phyloP scores from a whole-genome alignment of 805 yeast species.

The Candida koratica region DNA sequence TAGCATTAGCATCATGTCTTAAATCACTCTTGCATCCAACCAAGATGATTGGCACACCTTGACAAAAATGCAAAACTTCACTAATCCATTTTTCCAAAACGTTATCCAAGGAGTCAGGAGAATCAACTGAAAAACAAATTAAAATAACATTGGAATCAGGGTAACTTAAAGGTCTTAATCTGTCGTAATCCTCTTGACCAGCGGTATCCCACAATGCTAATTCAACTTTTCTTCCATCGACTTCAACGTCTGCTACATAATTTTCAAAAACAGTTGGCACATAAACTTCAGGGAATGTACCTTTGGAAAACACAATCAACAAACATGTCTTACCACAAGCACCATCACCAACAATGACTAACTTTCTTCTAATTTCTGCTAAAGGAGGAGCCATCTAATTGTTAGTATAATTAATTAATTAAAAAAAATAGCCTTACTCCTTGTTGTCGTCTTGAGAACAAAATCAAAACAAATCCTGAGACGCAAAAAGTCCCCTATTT shows the following conservation, averaged over 20 bases:
- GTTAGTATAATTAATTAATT: slow-evolving; percentile 6
- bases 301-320: slow-evolving; percentile 74
- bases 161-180: slow-evolving; percentile 85
- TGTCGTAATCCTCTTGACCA: slow-evolving; percentile 96
- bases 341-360: slow-evolving; percentile 96
- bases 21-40: slow-evolving; percentile 92
- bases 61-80: slow-evolving; percentile 91
- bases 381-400: slow-evolving; percentile 41
- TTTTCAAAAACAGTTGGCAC: slow-evolving; percentile 97
- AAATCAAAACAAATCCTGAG: slow-evolving; percentile 8
- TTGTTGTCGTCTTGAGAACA: slow-evolving; percentile 7
- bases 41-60: slow-evolving; percentile 85
- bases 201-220: slow-evolving; percentile 98
- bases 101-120: slow-evolving; percentile 89
- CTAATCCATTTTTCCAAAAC: slow-evolving; percentile 96
- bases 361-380: slow-evolving; percentile 66
- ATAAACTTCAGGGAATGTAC: slow-evolving; percentile 91
- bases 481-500: slow-evolving; percentile 6
- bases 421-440: slow-evolving; percentile 1
- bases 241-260: slow-evolving; percentile 92
- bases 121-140: slow-evolving; percentile 86
- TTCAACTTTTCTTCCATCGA: slow-evolving; percentile 62
- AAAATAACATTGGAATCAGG: slow-evolving; percentile 90
- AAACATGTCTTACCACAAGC: slow-evolving; percentile 96
- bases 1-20: slow-evolving; percentile 75